Base-by-base conservation (phyloP, 2,329 filamentous ascomycete genomes). In the Pseudogymnoascus sp. region DNA sequence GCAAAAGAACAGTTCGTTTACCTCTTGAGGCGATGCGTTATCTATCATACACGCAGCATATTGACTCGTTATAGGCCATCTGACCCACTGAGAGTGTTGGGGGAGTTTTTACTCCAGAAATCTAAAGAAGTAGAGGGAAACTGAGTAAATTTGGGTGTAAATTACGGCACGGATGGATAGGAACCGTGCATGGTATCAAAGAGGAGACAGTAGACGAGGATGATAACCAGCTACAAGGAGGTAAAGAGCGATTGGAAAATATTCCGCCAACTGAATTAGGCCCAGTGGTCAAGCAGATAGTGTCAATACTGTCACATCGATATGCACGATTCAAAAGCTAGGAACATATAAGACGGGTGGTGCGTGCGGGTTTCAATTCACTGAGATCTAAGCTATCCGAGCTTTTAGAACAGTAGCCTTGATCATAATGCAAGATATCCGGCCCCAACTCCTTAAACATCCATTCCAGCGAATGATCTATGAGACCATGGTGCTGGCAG, bases 401-500 rank as follows among this genome's bases (percentile, higher is more conserved):
- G 37, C 55, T 38, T 21, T 21, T 57, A 57, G 35, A 57, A 57
- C 55, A 33, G 26, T 57, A 57, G 23, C 21, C 15, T 57, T 12
- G 66, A 63, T 63, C 61, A 64, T 65, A 58, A 66, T 67, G 67
- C 66, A 70, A 67, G 59, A 64, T 59, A 63, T 57, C 59, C 62
- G 64, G 64, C 63, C 66, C 65, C 63, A 68, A 70, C 67, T 69
- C 67, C 67, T 66, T 61, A 64, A 65, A 64, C 35, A 63, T 23
- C 59, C 61, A 63, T 30, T 59, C 62, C 57, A 59, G 39, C 35
- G 61, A 52, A 41, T 62, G 72, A 74, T 77, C 86, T 92, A 95
- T 78, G 91, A 85, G 77, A 96, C 91, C 72, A 95, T 82, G 75
- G 91, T 95, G 84, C 83, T 89, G 79, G 92, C 92, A 71, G 92